These are phyloP conservation scores for Aspergillus nanangensis DNA, from an alignment of 495 filamentous ascomycete genomes.

Conservation along the genomic window DNA sequence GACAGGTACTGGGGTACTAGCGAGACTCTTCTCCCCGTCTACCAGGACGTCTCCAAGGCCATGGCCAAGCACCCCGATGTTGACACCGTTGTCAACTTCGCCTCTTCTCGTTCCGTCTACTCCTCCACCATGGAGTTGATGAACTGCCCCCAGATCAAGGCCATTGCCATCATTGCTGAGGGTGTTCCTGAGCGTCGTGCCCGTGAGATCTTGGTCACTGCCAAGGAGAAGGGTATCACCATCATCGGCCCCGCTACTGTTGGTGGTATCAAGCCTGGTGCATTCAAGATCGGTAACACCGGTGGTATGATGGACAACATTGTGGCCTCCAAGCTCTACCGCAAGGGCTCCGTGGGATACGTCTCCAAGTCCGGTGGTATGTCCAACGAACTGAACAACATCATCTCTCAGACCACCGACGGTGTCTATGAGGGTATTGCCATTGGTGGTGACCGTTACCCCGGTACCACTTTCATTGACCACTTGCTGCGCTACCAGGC, in stretches of 20 bases:
- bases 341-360: constrained; percentile 95
- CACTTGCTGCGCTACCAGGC: constrained; percentile 92
- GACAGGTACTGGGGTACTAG: constrained; percentile 97
- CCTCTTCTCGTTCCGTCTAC: constrained; percentile 97
- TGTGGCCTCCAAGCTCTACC: constrained; percentile 99
- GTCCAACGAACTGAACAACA: constrained; percentile 99
- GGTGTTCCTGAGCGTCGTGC: constrained; percentile 98
- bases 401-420: constrained; percentile 89
- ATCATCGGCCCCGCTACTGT: constrained; percentile 98
- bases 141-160: constrained; percentile 94
- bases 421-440: constrained; percentile 99
- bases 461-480: constrained; percentile 98
- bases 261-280: constrained; percentile 98
- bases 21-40: constrained; percentile 97
- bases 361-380: constrained; percentile 99
- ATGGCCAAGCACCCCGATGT: constrained; percentile 96
- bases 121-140: constrained; percentile 97
- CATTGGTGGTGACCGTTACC: constrained; percentile 98
- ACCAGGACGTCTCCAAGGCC: constrained; percentile 91
- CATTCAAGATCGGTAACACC: constrained; percentile 99
- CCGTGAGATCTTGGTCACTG: constrained; percentile 92
- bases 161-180: constrained; percentile 98
- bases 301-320: constrained; percentile 99
- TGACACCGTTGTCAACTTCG: constrained; percentile 98
- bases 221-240: constrained; percentile 96